These are phyloP conservation scores for Lepiota brunneoincarnata DNA, from an alignment of 768 basidiomycete species.

Conservation along the genomic window DNA sequence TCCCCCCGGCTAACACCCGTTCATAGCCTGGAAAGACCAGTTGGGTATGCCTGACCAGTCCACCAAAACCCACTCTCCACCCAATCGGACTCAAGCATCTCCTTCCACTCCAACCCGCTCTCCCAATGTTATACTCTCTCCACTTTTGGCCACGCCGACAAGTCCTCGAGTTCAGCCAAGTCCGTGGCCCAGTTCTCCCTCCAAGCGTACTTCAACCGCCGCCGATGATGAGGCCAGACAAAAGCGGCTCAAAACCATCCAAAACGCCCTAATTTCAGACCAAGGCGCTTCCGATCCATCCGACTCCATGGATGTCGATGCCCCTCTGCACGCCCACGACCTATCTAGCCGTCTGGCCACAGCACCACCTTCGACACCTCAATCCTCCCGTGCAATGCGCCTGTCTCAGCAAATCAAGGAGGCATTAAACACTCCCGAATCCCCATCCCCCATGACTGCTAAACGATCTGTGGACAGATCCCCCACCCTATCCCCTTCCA, in stretches of 20 bases:
- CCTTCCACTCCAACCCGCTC: neutral
- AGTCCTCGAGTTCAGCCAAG: neutral
- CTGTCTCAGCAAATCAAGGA: neutral
- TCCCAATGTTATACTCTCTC: neutral
- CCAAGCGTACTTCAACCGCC: neutral
- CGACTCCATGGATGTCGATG: neutral
- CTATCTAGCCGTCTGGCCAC: neutral
- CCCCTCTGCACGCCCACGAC: neutral
- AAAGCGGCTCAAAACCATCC: conserved; percentile 5
- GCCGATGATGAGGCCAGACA: neutral
- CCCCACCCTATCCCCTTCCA: neutral
- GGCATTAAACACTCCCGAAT: neutral
- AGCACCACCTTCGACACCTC: neutral
- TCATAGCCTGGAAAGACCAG: conserved; percentile 7
- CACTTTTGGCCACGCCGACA: neutral
- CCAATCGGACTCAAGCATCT: neutral
- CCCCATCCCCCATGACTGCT: neutral
- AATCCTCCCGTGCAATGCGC: neutral
- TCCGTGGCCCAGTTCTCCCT: neutral
- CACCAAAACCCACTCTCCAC: neutral
- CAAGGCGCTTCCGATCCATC: neutral
- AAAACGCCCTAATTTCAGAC: neutral
- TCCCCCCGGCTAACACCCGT: neutral
- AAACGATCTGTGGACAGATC: neutral
- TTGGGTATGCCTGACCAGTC: neutral